These are phyloP conservation scores for Verticillium zaregamsianum DNA, from an alignment of 2,329 filamentous ascomycete species.

Conservation along the genomic window DNA sequence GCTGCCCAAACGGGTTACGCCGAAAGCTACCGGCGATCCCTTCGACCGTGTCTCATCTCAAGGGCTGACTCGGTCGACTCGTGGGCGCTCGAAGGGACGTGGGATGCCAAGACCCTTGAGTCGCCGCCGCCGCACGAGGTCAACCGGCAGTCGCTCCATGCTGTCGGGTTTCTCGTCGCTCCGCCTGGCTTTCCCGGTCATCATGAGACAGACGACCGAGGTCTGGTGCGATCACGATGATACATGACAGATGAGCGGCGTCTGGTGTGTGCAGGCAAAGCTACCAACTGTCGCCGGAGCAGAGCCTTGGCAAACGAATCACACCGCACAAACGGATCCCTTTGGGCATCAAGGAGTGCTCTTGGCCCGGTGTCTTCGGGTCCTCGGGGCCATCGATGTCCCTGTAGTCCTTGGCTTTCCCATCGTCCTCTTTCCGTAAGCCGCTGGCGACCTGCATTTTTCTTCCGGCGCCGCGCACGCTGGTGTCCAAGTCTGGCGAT, in stretches of 20 bases:
- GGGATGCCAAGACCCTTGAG: neutral
- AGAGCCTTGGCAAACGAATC: neutral
- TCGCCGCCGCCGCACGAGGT: neutral
- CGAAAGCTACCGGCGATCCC: neutral
- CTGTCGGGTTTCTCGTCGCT: neutral
- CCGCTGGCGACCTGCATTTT: no score
- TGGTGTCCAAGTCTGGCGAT: no score
- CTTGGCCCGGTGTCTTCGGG: no score
- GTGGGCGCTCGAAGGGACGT: neutral
- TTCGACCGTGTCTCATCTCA: neutral
- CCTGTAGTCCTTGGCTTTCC: no score
- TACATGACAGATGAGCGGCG: neutral
- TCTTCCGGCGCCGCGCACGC: no score
- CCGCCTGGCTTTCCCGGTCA: neutral
- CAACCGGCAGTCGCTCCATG: neutral
- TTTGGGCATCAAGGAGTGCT: neutral
- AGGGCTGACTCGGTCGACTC: neutral
- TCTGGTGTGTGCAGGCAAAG: no score
- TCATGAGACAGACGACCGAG: neutral
- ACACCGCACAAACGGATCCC: neutral
- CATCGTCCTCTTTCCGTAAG: no score
- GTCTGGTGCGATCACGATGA: neutral
- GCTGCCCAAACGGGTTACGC: neutral
- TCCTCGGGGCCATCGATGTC: no score
- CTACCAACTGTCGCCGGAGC: no score